Conservation (phyloP, 2,329 filamentous ascomycete species). For the Clonostachys rhizophaga region DNA sequence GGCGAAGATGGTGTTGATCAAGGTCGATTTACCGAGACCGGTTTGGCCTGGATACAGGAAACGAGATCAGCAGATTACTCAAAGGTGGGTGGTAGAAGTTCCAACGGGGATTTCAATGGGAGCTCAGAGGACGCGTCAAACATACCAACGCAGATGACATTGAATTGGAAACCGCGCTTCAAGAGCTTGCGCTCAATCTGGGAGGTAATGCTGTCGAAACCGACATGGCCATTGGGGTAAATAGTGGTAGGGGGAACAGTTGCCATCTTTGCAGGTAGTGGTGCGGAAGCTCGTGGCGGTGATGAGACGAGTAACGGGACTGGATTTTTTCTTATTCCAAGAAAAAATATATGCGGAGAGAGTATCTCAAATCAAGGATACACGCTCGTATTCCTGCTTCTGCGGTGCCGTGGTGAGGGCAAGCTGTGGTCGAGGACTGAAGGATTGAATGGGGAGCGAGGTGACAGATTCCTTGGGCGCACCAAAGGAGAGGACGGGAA, state of each 20-base stretch:
- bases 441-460: constrained; percentile 1
- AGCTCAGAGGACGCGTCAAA: constrained; percentile 16
- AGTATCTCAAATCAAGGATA: neutral
- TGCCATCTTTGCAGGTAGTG: constrained; percentile 37
- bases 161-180: constrained; percentile 99
- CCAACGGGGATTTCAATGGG: neutral
- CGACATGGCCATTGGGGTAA: constrained; percentile 96
- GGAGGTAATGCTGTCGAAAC: constrained; percentile 99
- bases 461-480: neutral
- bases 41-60: constrained; percentile 70
- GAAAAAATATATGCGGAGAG: constrained; percentile 3
- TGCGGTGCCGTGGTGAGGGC: neutral
- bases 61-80: constrained; percentile 5
- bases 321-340: constrained; percentile 5
- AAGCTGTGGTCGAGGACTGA: constrained; percentile 1
- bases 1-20: constrained; percentile 99
- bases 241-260: constrained; percentile 66
- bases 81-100: no score
- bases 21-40: constrained; percentile 94
- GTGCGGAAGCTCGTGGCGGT: neutral
- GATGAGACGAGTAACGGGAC: constrained; percentile 11
- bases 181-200: constrained; percentile 99
- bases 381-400: neutral
- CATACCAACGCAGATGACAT: constrained; percentile 98
- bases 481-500: constrained; percentile 21